Evolutionary conservation across 306 rosid species (phyloP).

Genomic region (Trifolium dubium): DNA sequence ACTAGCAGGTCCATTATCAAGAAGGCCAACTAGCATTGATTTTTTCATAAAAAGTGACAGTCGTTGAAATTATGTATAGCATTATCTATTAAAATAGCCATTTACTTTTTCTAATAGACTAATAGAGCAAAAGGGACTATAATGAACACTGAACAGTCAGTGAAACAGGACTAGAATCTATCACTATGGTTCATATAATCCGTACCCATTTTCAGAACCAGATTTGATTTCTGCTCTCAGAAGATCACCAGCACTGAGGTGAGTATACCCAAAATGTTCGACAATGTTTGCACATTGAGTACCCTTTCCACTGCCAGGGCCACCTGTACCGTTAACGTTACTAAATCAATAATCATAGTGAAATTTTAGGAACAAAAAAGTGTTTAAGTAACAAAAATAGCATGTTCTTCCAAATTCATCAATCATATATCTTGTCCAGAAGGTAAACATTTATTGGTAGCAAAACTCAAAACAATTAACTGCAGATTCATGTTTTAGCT

Average conservation of each 20-base stretch:
- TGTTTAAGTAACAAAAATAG: too few species aligned
- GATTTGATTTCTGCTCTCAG: constrained; percentile 94
- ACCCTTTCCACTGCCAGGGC: constrained; percentile 99
- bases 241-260: constrained; percentile 99
- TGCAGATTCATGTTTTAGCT: constrained; percentile 1
- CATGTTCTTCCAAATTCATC: too few species aligned
- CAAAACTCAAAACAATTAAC: constrained; percentile 19
- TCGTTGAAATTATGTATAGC: not conserved
- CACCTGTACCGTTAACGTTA: constrained; percentile 63
- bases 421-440: not conserved
- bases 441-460: constrained; percentile 15
- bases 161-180: constrained; percentile 4
- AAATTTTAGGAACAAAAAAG: too few species aligned
- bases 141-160: not conserved
- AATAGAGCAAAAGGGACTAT: not conserved
- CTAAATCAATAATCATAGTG: constrained; percentile 27
- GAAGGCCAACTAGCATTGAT: too few species aligned
- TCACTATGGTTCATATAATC: constrained; percentile 27
- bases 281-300: constrained; percentile 92
- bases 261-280: constrained; percentile 74
- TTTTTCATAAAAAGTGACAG: not conserved
- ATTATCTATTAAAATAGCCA: constrained; percentile 2
- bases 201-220: constrained; percentile 97
- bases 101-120: not conserved
- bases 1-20: too few species aligned